phyloP scores from a whole-genome alignment of 176 grass and related monocot genomes.

The Phoenix roebelenii region DNA sequence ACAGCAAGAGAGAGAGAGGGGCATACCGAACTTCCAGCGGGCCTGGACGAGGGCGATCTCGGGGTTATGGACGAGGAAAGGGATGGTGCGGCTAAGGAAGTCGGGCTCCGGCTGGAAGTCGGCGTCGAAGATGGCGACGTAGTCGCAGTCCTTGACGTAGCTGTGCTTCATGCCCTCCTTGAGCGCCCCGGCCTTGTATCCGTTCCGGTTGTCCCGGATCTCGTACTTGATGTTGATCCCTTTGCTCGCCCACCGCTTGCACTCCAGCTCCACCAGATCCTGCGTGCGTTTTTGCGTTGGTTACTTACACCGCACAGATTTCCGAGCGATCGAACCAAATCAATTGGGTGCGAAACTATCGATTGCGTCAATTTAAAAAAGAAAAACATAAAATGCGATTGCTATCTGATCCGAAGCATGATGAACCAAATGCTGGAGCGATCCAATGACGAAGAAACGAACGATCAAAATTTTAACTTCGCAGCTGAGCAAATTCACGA shows the following conservation, averaged over 20 bases:
- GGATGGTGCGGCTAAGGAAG: slow-evolving; percentile 56
- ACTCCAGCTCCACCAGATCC: slow-evolving; percentile 61
- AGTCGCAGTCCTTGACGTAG: slow-evolving; percentile 63
- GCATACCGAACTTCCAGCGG: slow-evolving; percentile 66
- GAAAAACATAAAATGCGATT: too few relatives aligned
- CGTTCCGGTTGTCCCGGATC: slow-evolving; percentile 54
- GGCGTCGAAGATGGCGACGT: slow-evolving; percentile 80
- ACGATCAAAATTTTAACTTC: too few relatives aligned
- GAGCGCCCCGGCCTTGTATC: slow-evolving; percentile 96
- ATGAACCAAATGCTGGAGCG: too few relatives aligned
- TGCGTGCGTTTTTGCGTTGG: slow-evolving; percentile 5
- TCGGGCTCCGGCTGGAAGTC: slow-evolving; percentile 88
- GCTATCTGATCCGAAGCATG: too few relatives aligned
- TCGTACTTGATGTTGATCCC: slow-evolving; percentile 79
- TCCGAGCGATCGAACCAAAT: too few relatives aligned
- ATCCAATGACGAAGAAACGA: too few relatives aligned
- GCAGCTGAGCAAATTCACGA: too few relatives aligned
- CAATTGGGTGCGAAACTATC: too few relatives aligned
- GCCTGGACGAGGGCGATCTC: slow-evolving; percentile 72
- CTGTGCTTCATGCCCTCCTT: slow-evolving; percentile 73
- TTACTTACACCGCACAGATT: too few relatives aligned
- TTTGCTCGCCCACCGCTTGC: slow-evolving; percentile 58
- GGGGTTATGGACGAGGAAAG: slow-evolving; percentile 78
- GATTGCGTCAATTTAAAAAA: too few relatives aligned
- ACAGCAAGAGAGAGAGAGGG: too few relatives aligned